Percentiles rank a stretch among this genome's conserved stretches.
Evolutionary conservation across 805 yeast genomes (phyloP).

Genomic region (Hanseniaspora opuntiae): DNA sequence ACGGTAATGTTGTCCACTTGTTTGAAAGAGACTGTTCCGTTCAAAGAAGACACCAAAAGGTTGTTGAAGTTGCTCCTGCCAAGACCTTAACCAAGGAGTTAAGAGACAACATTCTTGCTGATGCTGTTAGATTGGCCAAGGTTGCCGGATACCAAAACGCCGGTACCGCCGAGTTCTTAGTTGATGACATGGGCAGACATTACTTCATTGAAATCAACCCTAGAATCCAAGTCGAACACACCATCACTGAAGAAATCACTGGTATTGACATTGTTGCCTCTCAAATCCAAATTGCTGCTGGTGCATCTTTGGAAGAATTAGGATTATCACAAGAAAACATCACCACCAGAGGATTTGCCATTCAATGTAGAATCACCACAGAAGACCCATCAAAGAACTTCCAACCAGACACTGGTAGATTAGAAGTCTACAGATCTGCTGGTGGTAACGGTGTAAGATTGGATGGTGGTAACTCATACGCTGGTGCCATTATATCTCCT

Average conservation of each 20-base stretch:
- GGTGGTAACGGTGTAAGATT: conserved; percentile 99
- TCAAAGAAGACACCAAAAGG: conserved; percentile 98
- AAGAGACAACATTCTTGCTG: conserved; percentile 83
- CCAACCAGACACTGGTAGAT: conserved; percentile 97
- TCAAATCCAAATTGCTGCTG: conserved; percentile 97
- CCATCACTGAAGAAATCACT: conserved; percentile 96
- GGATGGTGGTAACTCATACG: conserved; percentile 97
- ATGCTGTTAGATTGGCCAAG: conserved; percentile 85
- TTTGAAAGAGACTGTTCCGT: conserved; percentile 99
- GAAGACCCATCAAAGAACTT: conserved; percentile 93
- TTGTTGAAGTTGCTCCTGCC: conserved; percentile 97
- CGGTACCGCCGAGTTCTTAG: conserved; percentile 96
- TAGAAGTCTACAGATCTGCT: conserved; percentile 93
- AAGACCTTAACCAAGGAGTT: conserved; percentile 70
- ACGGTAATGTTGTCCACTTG: conserved; percentile 88
- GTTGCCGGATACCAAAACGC: conserved; percentile 88
- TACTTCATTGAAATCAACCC: conserved; percentile 97
- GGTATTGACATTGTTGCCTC: conserved; percentile 97
- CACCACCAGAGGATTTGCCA: conserved; percentile 93
- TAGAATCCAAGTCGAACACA: conserved; percentile 95
- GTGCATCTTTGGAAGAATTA: conserved; percentile 82
- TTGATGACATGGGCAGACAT: conserved; percentile 85
- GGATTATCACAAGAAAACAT: conserved; percentile 90
- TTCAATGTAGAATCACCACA: conserved; percentile 97
- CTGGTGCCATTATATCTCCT: conserved; percentile 92